Base-by-base conservation (phyloP, 176 grass and related monocot genomes). In the Zea luxurians region DNA sequence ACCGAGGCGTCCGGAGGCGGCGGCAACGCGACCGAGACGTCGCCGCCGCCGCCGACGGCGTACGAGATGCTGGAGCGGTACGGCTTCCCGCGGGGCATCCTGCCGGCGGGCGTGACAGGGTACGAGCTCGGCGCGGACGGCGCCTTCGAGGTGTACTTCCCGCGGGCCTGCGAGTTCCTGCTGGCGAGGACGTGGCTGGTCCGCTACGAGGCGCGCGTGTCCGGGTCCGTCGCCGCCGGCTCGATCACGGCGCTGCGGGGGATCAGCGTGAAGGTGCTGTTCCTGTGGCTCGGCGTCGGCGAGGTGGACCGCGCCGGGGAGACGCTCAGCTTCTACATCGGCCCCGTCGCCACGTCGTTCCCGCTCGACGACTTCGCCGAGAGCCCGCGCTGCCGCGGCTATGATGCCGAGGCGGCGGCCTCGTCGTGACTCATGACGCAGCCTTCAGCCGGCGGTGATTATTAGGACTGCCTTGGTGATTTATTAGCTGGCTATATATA, bases 21-120 rank as follows among this genome's bases (percentile, higher is more conserved):
- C 13, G 8, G 7, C 4, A 40, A 53, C 70, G 34, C 27, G 60
- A 48, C 77, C 52, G 13, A 53, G 45, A 2, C 18, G 16, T 27
- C 66, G 67, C 85, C 91, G 45, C 1, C 18, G 16, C 13, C 66
- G 67, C 85, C 91, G 27, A 84, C 86, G 5, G 92, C 84, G 48
- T 95, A 95, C 78, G 79, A 95, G 45, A 84, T 95, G 81, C 77
- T 95, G 63, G 92, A 87, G 84, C 55, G 38, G 60, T 91, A 88
- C 92, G 41, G 74, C 78, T 89, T 94, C 81, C 92, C 92, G 9
- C 52, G 35, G 1, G 92, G 86, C 7, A 89, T 95, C 77, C 92
- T 91, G 37, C 89, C 89, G 10, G 83, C 86, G 68, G 92, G 92
- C 1, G 92, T 86, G 76, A 6, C n/a, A 3, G 42, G 80, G 35